phyloP scores from a whole-genome alignment of 768 basidiomycete genomes.

The Russula virescens region DNA sequence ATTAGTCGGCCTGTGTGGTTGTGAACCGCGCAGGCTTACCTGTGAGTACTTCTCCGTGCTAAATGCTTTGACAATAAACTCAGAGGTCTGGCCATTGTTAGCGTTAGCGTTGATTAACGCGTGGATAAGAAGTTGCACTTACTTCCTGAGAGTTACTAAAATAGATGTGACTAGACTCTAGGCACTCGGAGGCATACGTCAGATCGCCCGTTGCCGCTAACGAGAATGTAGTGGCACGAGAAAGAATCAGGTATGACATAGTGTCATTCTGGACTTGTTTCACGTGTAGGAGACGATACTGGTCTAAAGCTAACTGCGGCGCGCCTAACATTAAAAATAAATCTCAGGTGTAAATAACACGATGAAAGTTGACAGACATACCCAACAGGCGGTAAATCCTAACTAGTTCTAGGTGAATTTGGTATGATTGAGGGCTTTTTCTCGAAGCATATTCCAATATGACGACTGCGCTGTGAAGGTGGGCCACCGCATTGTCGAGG shows the following conservation, averaged over 20 bases:
- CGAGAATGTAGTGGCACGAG: slow-evolving; percentile 75
- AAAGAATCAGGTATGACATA: slow-evolving; percentile 74
- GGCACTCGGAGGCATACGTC: slow-evolving; percentile 66
- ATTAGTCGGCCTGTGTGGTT: neutral
- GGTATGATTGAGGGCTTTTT: slow-evolving; percentile 75
- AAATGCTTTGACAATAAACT: slow-evolving; percentile 77
- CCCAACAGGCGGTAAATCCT: slow-evolving; percentile 80
- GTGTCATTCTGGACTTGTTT: slow-evolving; percentile 90
- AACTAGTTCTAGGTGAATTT: slow-evolving; percentile 68
- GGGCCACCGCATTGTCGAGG: slow-evolving; percentile 45
- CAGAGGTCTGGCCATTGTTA: slow-evolving; percentile 51
- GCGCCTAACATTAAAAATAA: slow-evolving; percentile 45
- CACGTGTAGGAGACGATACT: slow-evolving; percentile 70
- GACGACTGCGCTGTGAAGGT: slow-evolving; percentile 58
- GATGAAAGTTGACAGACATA: slow-evolving; percentile 29
- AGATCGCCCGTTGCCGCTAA: slow-evolving; percentile 70
- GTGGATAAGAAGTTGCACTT: neutral
- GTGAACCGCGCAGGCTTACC: slow-evolving; percentile 33
- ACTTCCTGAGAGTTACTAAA: slow-evolving; percentile 76
- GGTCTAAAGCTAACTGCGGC: slow-evolving; percentile 64
- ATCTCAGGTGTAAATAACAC: slow-evolving; percentile 1
- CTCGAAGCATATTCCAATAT: slow-evolving; percentile 67
- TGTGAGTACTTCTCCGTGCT: slow-evolving; percentile 78
- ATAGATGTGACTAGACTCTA: slow-evolving; percentile 79
- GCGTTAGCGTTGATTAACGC: slow-evolving; percentile 5